Conservation (phyloP, 306 rosid species). For the Prunus kanzakura region DNA sequence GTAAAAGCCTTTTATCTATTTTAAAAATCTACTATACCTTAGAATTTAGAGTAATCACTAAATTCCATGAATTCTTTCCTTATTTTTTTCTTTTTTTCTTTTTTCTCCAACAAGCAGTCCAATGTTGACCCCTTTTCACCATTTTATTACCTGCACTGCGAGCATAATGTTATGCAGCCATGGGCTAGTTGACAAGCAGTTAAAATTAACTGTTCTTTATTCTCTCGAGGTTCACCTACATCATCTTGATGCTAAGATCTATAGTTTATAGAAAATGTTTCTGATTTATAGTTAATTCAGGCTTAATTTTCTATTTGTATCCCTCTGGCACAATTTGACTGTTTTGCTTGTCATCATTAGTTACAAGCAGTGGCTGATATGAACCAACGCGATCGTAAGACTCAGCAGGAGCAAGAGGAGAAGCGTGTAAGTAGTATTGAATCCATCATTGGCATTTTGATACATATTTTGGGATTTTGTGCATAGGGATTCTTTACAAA, state of each 20-base stretch:
- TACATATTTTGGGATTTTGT: constrained; percentile 10
- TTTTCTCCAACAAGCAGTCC: too few relatives aligned
- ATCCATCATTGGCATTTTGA: constrained; percentile 7
- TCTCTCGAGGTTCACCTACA: constrained; percentile 5
- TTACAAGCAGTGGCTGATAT: constrained; percentile 81
- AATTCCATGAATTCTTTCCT: neutral
- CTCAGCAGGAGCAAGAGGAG: constrained; percentile 87
- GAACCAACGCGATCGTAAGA: constrained; percentile 77
- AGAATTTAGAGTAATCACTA: neutral
- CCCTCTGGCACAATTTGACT: constrained; percentile 13
- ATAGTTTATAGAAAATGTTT: constrained; percentile 6
- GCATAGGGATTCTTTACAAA: constrained; percentile 6
- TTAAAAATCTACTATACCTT: neutral
- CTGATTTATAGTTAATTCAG: constrained; percentile 11
- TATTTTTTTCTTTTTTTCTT: too few relatives aligned
- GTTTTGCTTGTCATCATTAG: constrained; percentile 42
- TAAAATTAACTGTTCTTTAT: neutral
- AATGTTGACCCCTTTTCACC: neutral
- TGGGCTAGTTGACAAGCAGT: neutral
- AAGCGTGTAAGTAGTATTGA: constrained; percentile 67
- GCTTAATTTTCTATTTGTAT: constrained; percentile 4
- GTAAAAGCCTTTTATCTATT: neutral
- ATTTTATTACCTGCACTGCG: neutral
- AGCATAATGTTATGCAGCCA: neutral
- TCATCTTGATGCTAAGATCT: constrained; percentile 6